A percentile compares a stretch with the other conserved stretches of the same genome.
Conservation (phyloP, 352 stramenopile genomes). For the Phytophthora sansomeana region DNA sequence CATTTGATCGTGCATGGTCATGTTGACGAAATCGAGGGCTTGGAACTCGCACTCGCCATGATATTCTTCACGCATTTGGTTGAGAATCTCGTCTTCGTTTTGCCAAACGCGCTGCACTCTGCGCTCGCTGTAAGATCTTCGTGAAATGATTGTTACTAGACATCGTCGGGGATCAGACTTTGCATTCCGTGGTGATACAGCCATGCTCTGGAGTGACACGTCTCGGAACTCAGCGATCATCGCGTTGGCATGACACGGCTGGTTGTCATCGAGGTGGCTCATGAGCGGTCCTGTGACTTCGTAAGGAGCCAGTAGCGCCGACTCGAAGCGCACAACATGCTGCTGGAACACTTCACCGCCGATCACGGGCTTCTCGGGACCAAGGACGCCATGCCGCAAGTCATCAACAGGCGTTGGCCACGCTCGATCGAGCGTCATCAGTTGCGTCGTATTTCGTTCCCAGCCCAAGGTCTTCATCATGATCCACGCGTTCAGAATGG, state of each 20-base stretch:
- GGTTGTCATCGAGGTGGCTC: conserved; percentile 55
- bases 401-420: conserved; percentile 44
- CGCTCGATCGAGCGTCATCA: conserved; percentile 53
- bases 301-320: conserved; percentile 44
- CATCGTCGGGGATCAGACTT: conserved; percentile 22
- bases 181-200: conserved; percentile 11
- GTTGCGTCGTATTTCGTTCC: conserved; percentile 33
- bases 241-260: conserved; percentile 42
- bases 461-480: conserved; percentile 40
- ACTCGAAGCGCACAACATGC: conserved; percentile 40
- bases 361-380: conserved; percentile 19
- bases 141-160: conserved; percentile 60
- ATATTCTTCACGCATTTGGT: conserved; percentile 50
- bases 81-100: conserved; percentile 61
- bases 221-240: conserved; percentile 33
- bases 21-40: conserved; percentile 65
- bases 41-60: conserved; percentile 48
- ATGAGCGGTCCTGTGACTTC: conserved; percentile 54
- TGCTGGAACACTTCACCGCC: conserved; percentile 36
- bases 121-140: conserved; percentile 54
- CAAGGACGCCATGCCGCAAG: conserved; percentile 46
- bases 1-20: conserved; percentile 69
- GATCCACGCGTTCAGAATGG: conserved; percentile 47
- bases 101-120: conserved; percentile 61
- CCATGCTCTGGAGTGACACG: conserved; percentile 34